These are phyloP conservation scores for Elsinoe necatrix DNA, from an alignment of 2,329 filamentous ascomycete genomes.

Conservation along the genomic window DNA sequence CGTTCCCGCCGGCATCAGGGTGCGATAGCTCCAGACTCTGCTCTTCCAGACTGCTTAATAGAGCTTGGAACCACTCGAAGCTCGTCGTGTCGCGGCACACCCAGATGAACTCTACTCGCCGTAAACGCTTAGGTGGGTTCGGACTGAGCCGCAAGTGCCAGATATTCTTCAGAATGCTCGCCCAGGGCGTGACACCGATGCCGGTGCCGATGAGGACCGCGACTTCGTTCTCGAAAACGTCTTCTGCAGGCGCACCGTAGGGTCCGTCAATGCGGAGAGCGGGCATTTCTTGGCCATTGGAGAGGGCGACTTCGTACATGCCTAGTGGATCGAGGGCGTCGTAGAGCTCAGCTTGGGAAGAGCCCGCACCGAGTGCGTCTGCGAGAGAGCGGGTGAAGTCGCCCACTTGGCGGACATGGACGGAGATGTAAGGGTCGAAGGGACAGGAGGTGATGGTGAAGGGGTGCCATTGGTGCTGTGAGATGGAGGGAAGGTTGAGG, in stretches of 20 bases:
- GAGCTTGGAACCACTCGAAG: constrained; percentile 97
- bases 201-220: constrained; percentile 78
- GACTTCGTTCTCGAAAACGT: constrained; percentile 91
- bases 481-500: constrained; percentile 83
- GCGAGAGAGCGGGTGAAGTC: constrained; percentile 94
- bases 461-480: constrained; percentile 89
- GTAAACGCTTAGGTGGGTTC: constrained; percentile 79
- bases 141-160: constrained; percentile 89
- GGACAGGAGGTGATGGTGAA: constrained; percentile 99
- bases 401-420: constrained; percentile 92
- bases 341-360: constrained; percentile 79
- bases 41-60: constrained; percentile 80
- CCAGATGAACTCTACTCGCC: constrained; percentile 98
- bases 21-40: constrained; percentile 60
- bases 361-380: constrained; percentile 85
- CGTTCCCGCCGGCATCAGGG: constrained; percentile 50
- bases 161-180: constrained; percentile 88
- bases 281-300: constrained; percentile 91
- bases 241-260: constrained; percentile 92
- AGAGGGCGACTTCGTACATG: constrained; percentile 95
- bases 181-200: constrained; percentile 83
- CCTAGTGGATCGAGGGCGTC: constrained; percentile 85
- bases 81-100: constrained; percentile 91
- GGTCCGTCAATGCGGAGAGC: constrained; percentile 83
- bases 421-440: constrained; percentile 85